phyloP scores from a whole-genome alignment of 495 filamentous ascomycete species.

The Daldinia loculata region DNA sequence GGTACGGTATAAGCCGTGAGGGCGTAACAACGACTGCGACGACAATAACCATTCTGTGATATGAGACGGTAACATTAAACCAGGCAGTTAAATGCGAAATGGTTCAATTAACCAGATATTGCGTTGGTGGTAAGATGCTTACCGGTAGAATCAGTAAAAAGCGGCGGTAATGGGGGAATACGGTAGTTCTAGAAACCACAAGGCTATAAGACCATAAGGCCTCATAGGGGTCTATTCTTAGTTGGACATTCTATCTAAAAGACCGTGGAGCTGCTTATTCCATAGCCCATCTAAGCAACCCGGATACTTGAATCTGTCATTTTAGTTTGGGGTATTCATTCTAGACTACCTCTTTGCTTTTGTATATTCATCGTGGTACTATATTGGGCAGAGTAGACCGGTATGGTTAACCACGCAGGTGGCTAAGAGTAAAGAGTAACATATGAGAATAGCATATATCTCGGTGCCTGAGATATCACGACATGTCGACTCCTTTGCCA shows the following conservation, averaged over 20 bases:
- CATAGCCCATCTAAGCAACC: slow-evolving; percentile 26
- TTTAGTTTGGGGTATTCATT: slow-evolving; percentile 19
- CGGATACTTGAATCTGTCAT: slow-evolving; percentile 26
- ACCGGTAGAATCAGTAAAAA: slow-evolving; percentile 30
- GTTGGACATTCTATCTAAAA: background rate
- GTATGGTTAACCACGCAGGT: background rate
- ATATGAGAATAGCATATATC: no score
- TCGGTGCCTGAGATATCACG: background rate
- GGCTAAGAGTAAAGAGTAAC: background rate
- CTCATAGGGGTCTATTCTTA: background rate
- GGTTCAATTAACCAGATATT: slow-evolving; percentile 28
- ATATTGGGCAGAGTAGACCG: background rate
- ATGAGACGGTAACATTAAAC: slow-evolving; percentile 16
- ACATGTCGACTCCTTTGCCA: background rate
- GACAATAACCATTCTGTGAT: slow-evolving; percentile 12
- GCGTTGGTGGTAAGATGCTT: slow-evolving; percentile 37
- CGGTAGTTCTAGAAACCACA: slow-evolving; percentile 15
- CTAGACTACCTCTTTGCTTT: slow-evolving; percentile 13
- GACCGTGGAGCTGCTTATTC: slow-evolving; percentile 10
- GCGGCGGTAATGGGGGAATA: slow-evolving; percentile 5
- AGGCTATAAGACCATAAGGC: background rate
- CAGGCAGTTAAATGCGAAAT: slow-evolving; percentile 18
- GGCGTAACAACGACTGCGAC: slow-evolving; percentile 31
- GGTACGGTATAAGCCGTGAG: slow-evolving; percentile 7
- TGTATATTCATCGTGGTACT: slow-evolving; percentile 11